phyloP scores from a whole-genome alignment of 345 rosid genomes.

The Cardiospermum halicacabum region DNA sequence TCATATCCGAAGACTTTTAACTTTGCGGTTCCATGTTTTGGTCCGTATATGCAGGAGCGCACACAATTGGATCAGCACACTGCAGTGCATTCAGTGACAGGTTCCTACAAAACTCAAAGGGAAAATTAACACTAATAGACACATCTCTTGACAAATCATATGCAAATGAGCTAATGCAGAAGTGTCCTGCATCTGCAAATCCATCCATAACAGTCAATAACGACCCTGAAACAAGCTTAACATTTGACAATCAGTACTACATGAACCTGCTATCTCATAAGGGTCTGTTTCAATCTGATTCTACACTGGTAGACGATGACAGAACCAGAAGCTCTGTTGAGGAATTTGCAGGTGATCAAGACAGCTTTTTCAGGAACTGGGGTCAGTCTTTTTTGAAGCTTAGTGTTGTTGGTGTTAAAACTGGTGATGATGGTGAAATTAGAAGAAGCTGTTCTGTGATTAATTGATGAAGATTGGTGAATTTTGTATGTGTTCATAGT shows the following conservation, averaged over 20 bases:
- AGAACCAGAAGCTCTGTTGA: slow-evolving; percentile 52
- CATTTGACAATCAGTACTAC: slow-evolving; percentile 69
- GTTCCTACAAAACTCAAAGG: slow-evolving; percentile 44
- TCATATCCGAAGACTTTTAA: not conserved
- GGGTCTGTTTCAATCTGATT: slow-evolving; percentile 77
- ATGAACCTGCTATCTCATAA: slow-evolving; percentile 44
- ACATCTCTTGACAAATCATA: slow-evolving; percentile 44
- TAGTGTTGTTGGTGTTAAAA: slow-evolving; percentile 57
- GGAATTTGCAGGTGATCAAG: slow-evolving; percentile 48
- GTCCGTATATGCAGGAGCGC: slow-evolving; percentile 45
- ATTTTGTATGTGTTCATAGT: no score
- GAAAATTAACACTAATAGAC: slow-evolving; percentile 41
- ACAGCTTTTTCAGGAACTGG: slow-evolving; percentile 56
- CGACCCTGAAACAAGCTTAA: slow-evolving; percentile 52
- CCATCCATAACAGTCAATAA: slow-evolving; percentile 43
- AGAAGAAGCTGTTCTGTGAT: slow-evolving; percentile 53
- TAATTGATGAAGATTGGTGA: slow-evolving; percentile 13
- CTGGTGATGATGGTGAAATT: slow-evolving; percentile 63
- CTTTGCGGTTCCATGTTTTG: not conserved
- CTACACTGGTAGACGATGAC: slow-evolving; percentile 43
- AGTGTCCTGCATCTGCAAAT: slow-evolving; percentile 43
- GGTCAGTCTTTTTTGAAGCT: slow-evolving; percentile 69
- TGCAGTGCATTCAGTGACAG: slow-evolving; percentile 65
- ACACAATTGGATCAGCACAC: slow-evolving; percentile 75
- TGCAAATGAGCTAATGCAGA: slow-evolving; percentile 43